Evolutionary conservation across 768 basidiomycete species (phyloP).

Genomic region (Boletus fagicola): DNA sequence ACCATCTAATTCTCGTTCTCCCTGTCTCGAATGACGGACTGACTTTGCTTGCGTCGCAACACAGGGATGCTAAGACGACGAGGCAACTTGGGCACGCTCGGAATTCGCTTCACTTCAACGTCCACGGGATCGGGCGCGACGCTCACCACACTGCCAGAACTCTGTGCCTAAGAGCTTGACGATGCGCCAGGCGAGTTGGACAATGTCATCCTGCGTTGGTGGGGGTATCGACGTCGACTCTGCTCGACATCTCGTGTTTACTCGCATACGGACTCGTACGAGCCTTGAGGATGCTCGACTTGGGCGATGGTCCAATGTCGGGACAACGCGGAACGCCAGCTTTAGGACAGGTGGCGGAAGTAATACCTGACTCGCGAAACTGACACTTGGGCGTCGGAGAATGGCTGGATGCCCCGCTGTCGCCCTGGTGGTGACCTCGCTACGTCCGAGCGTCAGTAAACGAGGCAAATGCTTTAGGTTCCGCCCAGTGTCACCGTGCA

Average conservation of each 20-base stretch:
- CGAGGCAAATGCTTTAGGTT: conserved; percentile 28
- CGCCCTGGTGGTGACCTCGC: neutral
- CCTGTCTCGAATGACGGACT: neutral
- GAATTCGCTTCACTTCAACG: conserved; percentile 10
- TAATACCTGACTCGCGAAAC: too few species aligned
- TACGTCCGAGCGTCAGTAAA: conserved; percentile 13
- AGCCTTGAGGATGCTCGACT: too few species aligned
- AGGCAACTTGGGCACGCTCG: conserved; percentile 26
- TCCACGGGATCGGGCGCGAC: neutral
- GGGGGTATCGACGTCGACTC: conserved; percentile 4
- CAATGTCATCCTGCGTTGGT: conserved; percentile 24
- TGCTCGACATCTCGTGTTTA: neutral
- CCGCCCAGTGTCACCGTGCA: conserved; percentile 11
- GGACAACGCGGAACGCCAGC: too few species aligned
- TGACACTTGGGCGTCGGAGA: too few species aligned
- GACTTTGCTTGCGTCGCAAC: conserved; percentile 30
- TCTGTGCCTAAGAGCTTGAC: neutral
- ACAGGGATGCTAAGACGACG: conserved; percentile 31
- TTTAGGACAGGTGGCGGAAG: too few species aligned
- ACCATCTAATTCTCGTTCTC: neutral
- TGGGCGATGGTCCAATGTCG: too few species aligned
- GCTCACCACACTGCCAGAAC: neutral
- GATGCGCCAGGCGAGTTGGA: conserved; percentile 13
- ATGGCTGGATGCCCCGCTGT: too few species aligned
- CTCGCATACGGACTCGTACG: too few species aligned